phyloP scores from a whole-genome alignment of 768 basidiomycete species.

The Boletales sp. region DNA sequence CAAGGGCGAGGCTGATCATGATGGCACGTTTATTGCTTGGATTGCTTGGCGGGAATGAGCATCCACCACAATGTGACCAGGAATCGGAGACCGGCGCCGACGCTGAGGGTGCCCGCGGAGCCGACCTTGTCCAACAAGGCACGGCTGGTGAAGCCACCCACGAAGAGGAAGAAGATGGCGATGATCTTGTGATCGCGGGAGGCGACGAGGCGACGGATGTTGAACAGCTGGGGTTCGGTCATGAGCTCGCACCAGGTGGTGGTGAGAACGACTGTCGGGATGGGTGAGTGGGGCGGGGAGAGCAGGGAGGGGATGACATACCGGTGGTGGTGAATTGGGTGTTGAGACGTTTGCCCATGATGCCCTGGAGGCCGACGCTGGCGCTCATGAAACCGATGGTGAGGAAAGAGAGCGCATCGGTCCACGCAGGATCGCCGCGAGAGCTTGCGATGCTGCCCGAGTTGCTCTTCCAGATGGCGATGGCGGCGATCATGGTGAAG shows the following conservation, averaged over 20 bases:
- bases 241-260: slow-evolving; percentile 88
- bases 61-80: slow-evolving; percentile 64
- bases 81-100: slow-evolving; percentile 60
- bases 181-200: slow-evolving; percentile 71
- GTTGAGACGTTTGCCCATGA: slow-evolving; percentile 76
- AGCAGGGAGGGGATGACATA: slow-evolving; percentile 30
- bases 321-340: slow-evolving; percentile 78
- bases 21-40: slow-evolving; percentile 2
- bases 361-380: slow-evolving; percentile 78
- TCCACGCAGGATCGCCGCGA: slow-evolving; percentile 70
- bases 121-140: slow-evolving; percentile 59
- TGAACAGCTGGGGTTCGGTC: slow-evolving; percentile 75
- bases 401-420: slow-evolving; percentile 59
- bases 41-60: slow-evolving; percentile 44
- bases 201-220: slow-evolving; percentile 44
- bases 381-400: slow-evolving; percentile 76
- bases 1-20: too few relatives aligned
- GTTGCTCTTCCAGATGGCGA: slow-evolving; percentile 68
- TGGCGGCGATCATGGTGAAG: slow-evolving; percentile 68
- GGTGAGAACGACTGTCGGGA: slow-evolving; percentile 67
- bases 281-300: neutral
- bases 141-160: slow-evolving; percentile 69
- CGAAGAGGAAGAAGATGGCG: slow-evolving; percentile 64
- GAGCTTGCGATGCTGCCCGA: slow-evolving; percentile 49
- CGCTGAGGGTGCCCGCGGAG: slow-evolving; percentile 59